A percentile compares a stretch with the other conserved stretches of the same genome.
Conservation (phyloP, 495 filamentous ascomycete species). For the Penicillium paradoxum region DNA sequence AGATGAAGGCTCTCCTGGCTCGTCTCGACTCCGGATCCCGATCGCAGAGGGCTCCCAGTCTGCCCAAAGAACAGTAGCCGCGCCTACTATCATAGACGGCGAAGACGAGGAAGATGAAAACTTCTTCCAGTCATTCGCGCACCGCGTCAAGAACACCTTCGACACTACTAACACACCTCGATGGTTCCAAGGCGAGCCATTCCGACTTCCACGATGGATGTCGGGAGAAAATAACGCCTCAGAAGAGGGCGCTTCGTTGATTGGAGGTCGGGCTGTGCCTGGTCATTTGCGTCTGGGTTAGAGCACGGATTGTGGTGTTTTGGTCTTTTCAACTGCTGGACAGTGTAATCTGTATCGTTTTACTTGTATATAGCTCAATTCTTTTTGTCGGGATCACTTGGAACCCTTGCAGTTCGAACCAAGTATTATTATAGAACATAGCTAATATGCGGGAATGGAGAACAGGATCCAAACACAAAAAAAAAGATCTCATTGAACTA, state of each 20-base stretch:
- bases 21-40: constrained; percentile 30
- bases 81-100: constrained; percentile 38
- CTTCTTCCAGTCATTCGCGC: constrained; percentile 76
- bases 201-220: constrained; percentile 85
- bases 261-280: constrained; percentile 51
- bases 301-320: constrained; percentile 17
- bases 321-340: constrained; percentile 24
- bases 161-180: constrained; percentile 76
- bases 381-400: constrained; percentile 1
- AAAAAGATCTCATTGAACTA: not conserved
- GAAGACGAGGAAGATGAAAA: constrained; percentile 68
- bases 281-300: constrained; percentile 40
- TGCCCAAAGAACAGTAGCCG: constrained; percentile 21
- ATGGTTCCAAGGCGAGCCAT: constrained; percentile 66
- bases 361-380: constrained; percentile 16
- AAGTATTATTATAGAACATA: not conserved
- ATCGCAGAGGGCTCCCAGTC: constrained; percentile 25
- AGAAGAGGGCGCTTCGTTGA: constrained; percentile 44
- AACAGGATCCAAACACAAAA: not conserved
- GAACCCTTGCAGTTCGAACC: not conserved
- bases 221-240: constrained; percentile 31
- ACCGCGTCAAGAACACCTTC: constrained; percentile 85
- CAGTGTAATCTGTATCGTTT: constrained; percentile 22
- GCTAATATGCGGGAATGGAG: no score
- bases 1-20: constrained; percentile 24